Percentiles rank a stretch among this genome's conserved stretches.
Conservation (phyloP, 73 alveolate genomes). For the Blepharisma japonicum region DNA sequence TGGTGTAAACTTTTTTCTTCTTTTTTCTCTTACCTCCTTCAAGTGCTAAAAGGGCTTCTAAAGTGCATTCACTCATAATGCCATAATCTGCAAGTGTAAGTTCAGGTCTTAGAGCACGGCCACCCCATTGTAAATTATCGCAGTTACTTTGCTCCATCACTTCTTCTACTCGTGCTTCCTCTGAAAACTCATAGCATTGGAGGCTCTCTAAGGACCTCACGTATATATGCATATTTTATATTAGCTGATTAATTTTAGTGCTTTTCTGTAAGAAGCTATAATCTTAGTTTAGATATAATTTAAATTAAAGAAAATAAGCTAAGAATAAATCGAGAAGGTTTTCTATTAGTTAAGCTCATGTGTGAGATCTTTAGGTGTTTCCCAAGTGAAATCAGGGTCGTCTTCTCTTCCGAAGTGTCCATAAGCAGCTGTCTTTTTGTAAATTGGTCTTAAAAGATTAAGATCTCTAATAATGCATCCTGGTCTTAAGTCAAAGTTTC, state of each 20-base stretch:
- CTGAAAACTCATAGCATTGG: too few species aligned
- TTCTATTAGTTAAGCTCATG: not conserved
- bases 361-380: conserved; percentile 50
- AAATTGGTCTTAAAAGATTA: conserved; percentile 68
- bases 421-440: conserved; percentile 72
- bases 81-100: not conserved
- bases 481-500: conserved; percentile 72
- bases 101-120: not conserved
- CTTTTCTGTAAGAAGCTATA: too few species aligned
- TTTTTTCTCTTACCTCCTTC: conserved; percentile 82
- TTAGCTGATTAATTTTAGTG: too few species aligned
- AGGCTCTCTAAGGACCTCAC: too few species aligned
- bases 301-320: too few species aligned
- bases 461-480: conserved; percentile 74
- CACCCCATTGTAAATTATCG: not conserved
- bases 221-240: too few species aligned
- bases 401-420: conserved; percentile 89
- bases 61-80: conserved; percentile 44
- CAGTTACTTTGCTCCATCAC: too few species aligned
- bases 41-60: conserved; percentile 53
- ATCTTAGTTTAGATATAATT: too few species aligned
- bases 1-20: conserved; percentile 79
- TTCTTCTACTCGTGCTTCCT: too few species aligned
- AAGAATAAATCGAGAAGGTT: too few species aligned
- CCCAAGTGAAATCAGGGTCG: conserved; percentile 73